Conservation (phyloP, 176 grass and related monocot species). For the Phoenix roebelenii region DNA sequence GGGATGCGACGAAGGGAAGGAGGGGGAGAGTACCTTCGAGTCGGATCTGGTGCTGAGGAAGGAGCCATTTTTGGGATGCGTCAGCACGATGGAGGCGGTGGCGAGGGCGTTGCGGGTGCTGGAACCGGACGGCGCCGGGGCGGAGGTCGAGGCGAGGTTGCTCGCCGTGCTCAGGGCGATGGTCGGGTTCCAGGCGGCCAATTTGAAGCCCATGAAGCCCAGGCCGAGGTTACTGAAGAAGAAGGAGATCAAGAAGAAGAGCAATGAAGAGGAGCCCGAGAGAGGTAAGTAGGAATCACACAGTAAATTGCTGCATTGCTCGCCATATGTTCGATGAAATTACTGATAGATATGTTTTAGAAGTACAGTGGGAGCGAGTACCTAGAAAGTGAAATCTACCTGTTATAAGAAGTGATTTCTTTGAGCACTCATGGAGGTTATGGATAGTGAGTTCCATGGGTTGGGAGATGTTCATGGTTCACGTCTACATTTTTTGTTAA, state of each 20-base stretch:
- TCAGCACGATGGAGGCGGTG: slow-evolving; percentile 74
- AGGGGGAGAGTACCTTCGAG: slow-evolving; percentile 75
- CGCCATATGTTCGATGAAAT: no score
- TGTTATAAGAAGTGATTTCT: no score
- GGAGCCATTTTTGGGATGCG: slow-evolving; percentile 65
- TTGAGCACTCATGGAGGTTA: no score
- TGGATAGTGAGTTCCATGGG: no score
- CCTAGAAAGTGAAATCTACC: no score
- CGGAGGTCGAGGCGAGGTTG: slow-evolving; percentile 41
- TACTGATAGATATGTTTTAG: no score
- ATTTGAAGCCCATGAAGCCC: slow-evolving; percentile 35
- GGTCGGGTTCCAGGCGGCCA: slow-evolving; percentile 57
- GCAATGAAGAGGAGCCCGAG: no score
- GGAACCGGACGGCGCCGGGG: slow-evolving; percentile 40
- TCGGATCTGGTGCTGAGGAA: slow-evolving; percentile 63
- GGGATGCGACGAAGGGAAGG: slow-evolving; percentile 32
- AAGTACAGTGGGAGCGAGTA: no score
- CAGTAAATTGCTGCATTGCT: no score
- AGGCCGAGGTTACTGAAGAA: slow-evolving; percentile 44
- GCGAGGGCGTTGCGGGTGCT: slow-evolving; percentile 73
- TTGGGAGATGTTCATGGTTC: no score
- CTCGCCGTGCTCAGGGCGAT: slow-evolving; percentile 51
- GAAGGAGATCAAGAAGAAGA: slow-evolving; percentile 39
- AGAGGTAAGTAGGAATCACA: no score
- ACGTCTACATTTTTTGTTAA: no score